Base-by-base conservation (phyloP, 495 filamentous ascomycete species). In the Penicillium salamii region DNA sequence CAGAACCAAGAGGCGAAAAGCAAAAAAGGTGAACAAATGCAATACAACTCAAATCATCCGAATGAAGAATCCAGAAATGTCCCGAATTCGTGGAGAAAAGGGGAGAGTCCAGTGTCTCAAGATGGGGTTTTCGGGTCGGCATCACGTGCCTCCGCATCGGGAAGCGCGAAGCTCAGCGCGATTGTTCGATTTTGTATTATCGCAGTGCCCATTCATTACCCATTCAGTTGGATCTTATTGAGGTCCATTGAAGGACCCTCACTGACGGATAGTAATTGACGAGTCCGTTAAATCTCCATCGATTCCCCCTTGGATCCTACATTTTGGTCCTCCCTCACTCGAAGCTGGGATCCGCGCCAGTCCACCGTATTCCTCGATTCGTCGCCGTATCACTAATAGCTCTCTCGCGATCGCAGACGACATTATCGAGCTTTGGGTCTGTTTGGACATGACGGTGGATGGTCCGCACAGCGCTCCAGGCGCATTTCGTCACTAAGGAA, bases 381-480 rank as follows among this genome's bases (percentile, higher is more conserved):
- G 13, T 19, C 36, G 36, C 18, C 18, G 36, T 11, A 5, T 7
- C 11, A 26, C 23, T 26, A 3, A 8, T 3, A 26, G 8, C 23
- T 26, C 23, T 26, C 23, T 3, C 8, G 8, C 23, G 23, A 26
- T 8, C 23, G 23, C 8, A 4, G 24, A 11, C 15, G 20, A n/a
- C 17, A 55, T 46, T 23, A 34, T 43, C 50, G 52, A 39, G 53
- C 56, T 19, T 52, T 47, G 53, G 54, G 52, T 43, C 49, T 66
- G 59, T 32, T 50, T 53, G 57, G 71, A 69, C 59, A 75, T 75
- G 71, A 71, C 58, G 68, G 59, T 72, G 53, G 67, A 64, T 67
- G 58, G 50, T 67, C 50, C 52, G 49, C 51, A 38, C 53, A 64
- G 69, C 69, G 71, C 71, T 65, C 54, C 55, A 54, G 55, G 69